phyloP scores from a whole-genome alignment of 2,329 filamentous ascomycete species.

The Arthrobotrys sinensis region DNA sequence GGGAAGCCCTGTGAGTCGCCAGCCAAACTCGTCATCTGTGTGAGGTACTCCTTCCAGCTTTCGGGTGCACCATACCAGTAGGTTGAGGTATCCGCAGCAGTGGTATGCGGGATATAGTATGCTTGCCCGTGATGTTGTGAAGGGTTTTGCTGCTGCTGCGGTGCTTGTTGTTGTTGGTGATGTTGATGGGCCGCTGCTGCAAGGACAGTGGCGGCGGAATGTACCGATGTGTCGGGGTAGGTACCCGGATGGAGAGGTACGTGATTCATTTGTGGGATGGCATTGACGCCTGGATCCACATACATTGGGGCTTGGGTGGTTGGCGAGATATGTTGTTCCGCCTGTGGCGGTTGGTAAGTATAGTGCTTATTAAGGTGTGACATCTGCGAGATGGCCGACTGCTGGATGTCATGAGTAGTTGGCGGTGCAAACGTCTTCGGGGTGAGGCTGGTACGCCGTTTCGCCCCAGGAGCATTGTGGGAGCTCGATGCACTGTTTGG shows the following conservation, averaged over 20 bases:
- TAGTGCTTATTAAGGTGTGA: constrained; percentile 45
- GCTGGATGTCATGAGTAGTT: constrained; percentile 36
- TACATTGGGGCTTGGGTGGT: constrained; percentile 11
- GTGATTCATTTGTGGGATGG: constrained; percentile 48
- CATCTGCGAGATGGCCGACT: constrained; percentile 42
- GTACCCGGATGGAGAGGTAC: constrained; percentile 28
- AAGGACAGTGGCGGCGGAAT: constrained; percentile 47
- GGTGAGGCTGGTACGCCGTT: constrained; percentile 42
- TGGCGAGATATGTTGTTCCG: constrained; percentile 26
- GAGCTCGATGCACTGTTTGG: constrained; percentile 16
- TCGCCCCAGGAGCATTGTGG: constrained; percentile 14
- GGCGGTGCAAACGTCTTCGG: constrained; percentile 49
- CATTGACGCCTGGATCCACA: constrained; percentile 46
- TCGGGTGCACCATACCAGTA: constrained; percentile 49
- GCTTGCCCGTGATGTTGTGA: constrained; percentile 9
- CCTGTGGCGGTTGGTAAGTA: constrained; percentile 36
- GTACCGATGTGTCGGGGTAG: constrained; percentile 30
- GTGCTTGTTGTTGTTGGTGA: constrained; percentile 23
- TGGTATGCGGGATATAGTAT: constrained; percentile 47
- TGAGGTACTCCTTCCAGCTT: constrained; percentile 57
- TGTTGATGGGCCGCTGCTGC: constrained; percentile 30
- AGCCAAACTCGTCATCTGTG: constrained; percentile 55
- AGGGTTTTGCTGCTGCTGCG: constrained; percentile 15
- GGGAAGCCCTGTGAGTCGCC: constrained; percentile 46
- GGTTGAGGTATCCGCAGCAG: constrained; percentile 14